Evolutionary conservation across 2,329 filamentous ascomycete genomes (phyloP).

Genomic region (Dothideomycetidae sp.): DNA sequence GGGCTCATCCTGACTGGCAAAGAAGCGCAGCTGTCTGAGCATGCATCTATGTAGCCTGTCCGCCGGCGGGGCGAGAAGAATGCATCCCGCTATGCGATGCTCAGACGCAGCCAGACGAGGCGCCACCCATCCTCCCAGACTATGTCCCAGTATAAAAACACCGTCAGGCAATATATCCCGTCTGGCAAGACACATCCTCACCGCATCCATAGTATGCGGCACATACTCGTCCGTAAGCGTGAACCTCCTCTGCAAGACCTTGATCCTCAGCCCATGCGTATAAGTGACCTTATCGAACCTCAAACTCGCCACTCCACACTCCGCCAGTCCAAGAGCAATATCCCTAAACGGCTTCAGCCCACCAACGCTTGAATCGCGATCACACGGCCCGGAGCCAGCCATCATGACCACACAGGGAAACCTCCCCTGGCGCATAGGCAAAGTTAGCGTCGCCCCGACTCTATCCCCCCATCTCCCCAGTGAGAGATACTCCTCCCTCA

Average conservation of each 20-base stretch:
- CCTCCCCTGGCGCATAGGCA: neutral
- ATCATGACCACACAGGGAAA: slow-evolving; percentile 2
- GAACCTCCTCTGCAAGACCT: neutral
- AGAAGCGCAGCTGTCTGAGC: slow-evolving; percentile 3
- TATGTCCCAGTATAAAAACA: slow-evolving; percentile 2
- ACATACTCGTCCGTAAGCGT: slow-evolving; percentile 6
- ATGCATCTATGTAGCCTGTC: neutral
- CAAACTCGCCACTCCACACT: slow-evolving; percentile 1
- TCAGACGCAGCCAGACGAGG: neutral
- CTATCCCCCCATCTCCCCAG: neutral
- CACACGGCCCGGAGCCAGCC: slow-evolving; percentile 4
- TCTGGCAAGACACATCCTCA: neutral
- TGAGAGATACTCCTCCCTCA: neutral
- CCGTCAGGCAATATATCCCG: neutral
- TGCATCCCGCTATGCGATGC: neutral
- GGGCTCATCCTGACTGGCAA: slow-evolving; percentile 4
- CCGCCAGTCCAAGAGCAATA: slow-evolving; percentile 1
- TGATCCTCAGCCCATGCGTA: neutral
- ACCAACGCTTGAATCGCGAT: slow-evolving; percentile 2
- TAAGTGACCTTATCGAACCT: slow-evolving; percentile 4
- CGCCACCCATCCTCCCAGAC: slow-evolving; percentile 1
- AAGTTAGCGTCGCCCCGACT: neutral
- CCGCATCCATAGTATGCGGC: slow-evolving; percentile 2
- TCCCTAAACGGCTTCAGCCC: slow-evolving; percentile 1
- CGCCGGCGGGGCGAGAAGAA: slow-evolving; percentile 1